Percentiles rank a stretch among this genome's conserved stretches.
phyloP scores from a whole-genome alignment of 2,329 filamentous ascomycete species.

The Shiraia sp. region DNA sequence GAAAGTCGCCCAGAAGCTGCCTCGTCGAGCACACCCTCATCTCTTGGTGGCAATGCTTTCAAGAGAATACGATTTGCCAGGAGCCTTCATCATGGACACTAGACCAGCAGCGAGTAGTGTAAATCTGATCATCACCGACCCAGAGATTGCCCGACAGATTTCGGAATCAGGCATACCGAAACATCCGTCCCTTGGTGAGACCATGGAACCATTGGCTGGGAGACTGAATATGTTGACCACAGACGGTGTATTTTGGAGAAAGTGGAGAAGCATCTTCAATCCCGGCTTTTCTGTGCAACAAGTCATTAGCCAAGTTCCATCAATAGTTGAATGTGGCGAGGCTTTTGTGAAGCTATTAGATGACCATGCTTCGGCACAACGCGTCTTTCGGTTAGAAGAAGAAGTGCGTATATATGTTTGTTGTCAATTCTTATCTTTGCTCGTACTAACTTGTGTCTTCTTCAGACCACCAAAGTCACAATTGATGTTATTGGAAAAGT shows the following conservation, averaged over 20 bases:
- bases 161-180: constrained; percentile 40
- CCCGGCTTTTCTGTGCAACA: constrained; percentile 46
- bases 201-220: constrained; percentile 44
- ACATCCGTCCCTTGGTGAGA: constrained; percentile 30
- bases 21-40: constrained; percentile 43
- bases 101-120: constrained; percentile 38
- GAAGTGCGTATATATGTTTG: constrained; percentile 10
- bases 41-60: constrained; percentile 6
- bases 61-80: constrained; percentile 40
- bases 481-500: constrained; percentile 50
- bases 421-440: background rate
- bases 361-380: constrained; percentile 37
- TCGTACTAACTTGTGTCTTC: background rate
- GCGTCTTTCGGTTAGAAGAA: constrained; percentile 47
- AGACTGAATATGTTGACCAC: constrained; percentile 42
- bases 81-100: constrained; percentile 47
- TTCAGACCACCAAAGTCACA: constrained; percentile 42
- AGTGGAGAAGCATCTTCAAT: constrained; percentile 50
- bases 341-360: constrained; percentile 42
- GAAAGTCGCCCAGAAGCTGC: constrained; percentile 37
- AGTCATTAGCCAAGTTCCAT: constrained; percentile 44
- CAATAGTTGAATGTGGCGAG: constrained; percentile 41
- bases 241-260: constrained; percentile 49
- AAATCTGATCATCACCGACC: constrained; percentile 38
- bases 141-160: constrained; percentile 40